phyloP scores from a whole-genome alignment of 176 grass and related monocot species.

The Zizania latifolia region DNA sequence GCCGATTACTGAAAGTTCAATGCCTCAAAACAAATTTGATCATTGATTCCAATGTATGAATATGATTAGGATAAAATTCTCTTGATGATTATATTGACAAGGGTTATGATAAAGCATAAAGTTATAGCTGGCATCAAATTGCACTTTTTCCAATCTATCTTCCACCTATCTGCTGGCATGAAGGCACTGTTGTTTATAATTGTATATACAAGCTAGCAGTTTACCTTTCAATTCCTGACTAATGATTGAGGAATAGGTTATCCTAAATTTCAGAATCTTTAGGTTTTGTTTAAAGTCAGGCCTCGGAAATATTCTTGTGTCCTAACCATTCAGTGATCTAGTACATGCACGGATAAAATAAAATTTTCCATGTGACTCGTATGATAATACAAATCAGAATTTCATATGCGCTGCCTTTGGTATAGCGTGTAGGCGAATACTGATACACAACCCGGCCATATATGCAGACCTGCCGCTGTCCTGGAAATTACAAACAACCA shows the following conservation, averaged over 20 bases:
- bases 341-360: background rate
- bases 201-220: no score
- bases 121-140: background rate
- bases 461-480: background rate
- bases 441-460: background rate
- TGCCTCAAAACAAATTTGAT: no score
- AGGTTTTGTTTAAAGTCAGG: conserved; percentile 15
- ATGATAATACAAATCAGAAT: background rate
- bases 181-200: background rate
- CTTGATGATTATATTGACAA: background rate
- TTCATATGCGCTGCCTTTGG: background rate
- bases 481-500: background rate
- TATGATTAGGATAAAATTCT: background rate
- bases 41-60: background rate
- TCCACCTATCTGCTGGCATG: background rate
- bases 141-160: background rate
- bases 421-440: background rate
- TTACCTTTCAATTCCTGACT: no score
- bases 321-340: background rate
- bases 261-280: background rate
- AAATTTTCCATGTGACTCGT: background rate
- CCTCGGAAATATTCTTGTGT: background rate
- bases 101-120: background rate
- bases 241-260: no score
- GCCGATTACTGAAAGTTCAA: no score